Conservation (phyloP, 768 basidiomycete species). For the Termitomyces sp. region DNA sequence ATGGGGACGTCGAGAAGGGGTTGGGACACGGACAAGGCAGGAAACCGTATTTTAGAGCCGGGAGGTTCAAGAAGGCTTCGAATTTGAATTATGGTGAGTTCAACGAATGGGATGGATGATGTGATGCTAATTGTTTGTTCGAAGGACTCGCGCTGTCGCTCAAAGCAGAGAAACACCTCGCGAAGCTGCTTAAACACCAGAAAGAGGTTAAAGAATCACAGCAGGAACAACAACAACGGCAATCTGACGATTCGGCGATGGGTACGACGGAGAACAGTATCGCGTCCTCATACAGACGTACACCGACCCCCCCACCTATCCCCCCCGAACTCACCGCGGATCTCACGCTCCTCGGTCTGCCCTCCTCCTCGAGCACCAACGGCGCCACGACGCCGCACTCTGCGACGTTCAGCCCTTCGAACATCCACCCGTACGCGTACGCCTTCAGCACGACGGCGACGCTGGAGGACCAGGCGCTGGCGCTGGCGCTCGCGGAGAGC, state of each 20-base stretch:
- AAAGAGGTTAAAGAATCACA: constrained; percentile 6
- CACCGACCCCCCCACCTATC: not conserved
- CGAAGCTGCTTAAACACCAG: constrained; percentile 31
- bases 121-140: too few species aligned
- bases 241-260: not conserved
- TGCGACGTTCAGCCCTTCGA: not conserved
- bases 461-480: constrained; percentile 70
- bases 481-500: constrained; percentile 70
- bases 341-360: constrained; percentile 5
- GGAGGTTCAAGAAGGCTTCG: constrained; percentile 91
- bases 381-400: not conserved
- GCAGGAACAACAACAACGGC: not conserved
- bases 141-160: constrained; percentile 60
- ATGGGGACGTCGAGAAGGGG: constrained; percentile 5
- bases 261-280: not conserved
- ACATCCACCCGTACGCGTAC: not conserved
- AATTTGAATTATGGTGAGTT: constrained; percentile 85
- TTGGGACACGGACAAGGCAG: constrained; percentile 29
- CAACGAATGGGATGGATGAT: too few species aligned
- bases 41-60: constrained; percentile 53
- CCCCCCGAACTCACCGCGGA: constrained; percentile 2
- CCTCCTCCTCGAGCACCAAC: not conserved
- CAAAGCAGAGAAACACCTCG: constrained; percentile 50
- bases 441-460: constrained; percentile 28
- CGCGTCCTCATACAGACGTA: not conserved